phyloP scores from a whole-genome alignment of 106 monocot species.

The Dactylorhiza incarnata region DNA sequence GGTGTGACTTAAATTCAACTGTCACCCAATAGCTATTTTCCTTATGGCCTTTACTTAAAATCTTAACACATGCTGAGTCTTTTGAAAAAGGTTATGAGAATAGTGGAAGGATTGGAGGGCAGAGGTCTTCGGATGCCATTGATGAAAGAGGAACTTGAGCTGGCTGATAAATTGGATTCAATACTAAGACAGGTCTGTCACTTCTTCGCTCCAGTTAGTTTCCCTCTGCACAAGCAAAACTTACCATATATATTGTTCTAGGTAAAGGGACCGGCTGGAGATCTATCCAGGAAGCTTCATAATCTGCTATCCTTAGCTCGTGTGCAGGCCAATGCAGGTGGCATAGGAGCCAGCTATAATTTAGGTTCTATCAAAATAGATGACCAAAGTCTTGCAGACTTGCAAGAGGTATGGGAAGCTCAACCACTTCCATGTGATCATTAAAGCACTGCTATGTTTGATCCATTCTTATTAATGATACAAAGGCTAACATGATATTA shows the following conservation, averaged over 20 bases:
- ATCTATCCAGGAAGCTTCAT: conserved; percentile 65
- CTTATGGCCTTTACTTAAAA: background rate
- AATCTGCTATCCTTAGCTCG: conserved; percentile 60
- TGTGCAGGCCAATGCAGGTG: conserved; percentile 46
- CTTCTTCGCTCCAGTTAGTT: background rate
- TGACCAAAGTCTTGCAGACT: conserved; percentile 66
- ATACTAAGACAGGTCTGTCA: conserved; percentile 59
- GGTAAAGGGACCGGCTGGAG: conserved; percentile 74
- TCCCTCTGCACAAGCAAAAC: too few species aligned
- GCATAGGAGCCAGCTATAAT: conserved; percentile 34
- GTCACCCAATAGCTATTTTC: background rate
- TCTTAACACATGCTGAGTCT: conserved; percentile 1
- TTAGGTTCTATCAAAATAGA: conserved; percentile 63
- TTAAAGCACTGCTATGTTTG: too few species aligned
- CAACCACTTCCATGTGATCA: background rate
- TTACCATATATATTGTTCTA: conserved; percentile 16
- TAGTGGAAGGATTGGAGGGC: conserved; percentile 79
- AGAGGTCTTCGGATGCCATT: conserved; percentile 71
- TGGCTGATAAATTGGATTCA: conserved; percentile 39
- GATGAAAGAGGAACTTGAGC: conserved; percentile 69
- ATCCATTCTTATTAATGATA: too few species aligned
- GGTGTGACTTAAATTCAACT: conserved; percentile 19
- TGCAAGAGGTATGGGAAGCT: conserved; percentile 63
- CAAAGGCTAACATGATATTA: too few species aligned
- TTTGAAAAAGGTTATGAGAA: conserved; percentile 70